Base-by-base conservation (phyloP, 352 stramenopile species). In the Elongisporangium senticosum region DNA sequence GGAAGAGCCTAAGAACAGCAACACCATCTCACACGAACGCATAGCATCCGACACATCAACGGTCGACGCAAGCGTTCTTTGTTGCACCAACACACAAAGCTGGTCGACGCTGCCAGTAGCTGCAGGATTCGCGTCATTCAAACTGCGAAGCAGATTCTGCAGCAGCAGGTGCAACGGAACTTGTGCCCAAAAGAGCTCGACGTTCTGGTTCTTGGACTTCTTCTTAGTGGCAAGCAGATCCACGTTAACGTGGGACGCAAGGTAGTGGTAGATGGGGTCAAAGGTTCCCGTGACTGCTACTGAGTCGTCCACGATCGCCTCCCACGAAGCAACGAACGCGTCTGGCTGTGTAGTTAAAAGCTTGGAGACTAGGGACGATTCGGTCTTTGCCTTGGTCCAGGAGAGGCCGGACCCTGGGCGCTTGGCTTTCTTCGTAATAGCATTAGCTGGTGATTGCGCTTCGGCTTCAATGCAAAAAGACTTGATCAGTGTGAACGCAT, bases 11-110 rank as follows among this genome's bases (percentile, higher is more conserved):
- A 87, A 60, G 11, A 72, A 75, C 43, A 83, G 85, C 26, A 85
- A 40, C 20, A 85, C 22, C 57, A 82, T 74, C 23, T 87, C 74
- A 26, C 72, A 83, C 55, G 85, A 70, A 8, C 62, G 71, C 14
- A 61, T 57, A 40, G 72, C 70, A 8, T 72, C 71, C 2, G 52
- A 20, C n/a, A 48, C 50, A 19, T 49, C 22, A 7, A 77, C 17
- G 7, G 61, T 26, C 7, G 53, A 53, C 7, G 51, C 49, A 4
- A 56, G 28, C 11, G 69, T 20, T 19, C 64, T 51, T 52, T 56
- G 24, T 17, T 58, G 59, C 2, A 77, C 22, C 48, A 77, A 33
- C 37, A 10, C 14, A 11, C 51, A 6, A 11, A 62, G 21, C 7
- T 23, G 19, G 19, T 26, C 21, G 7, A 23, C 37, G 14, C 56